A percentile compares a stretch with the other conserved stretches of the same genome.
Evolutionary conservation across 1,139 yeast genomes (phyloP).

Genomic region (Eremothecium cymbalariae): DNA sequence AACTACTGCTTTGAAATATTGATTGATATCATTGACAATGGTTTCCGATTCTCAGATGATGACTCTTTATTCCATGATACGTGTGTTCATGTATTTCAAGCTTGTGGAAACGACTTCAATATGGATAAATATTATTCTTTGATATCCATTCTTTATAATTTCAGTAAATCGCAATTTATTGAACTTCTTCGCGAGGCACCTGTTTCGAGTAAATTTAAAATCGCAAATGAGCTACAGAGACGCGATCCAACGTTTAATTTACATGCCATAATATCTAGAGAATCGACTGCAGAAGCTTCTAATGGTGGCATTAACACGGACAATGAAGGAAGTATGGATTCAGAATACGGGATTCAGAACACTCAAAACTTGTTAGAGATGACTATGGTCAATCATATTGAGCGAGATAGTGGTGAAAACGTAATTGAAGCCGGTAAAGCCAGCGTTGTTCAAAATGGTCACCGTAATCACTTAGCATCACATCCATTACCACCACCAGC

Average conservation of each 20-base stretch:
- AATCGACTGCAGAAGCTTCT: slow-evolving; percentile 5
- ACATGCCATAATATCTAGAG: slow-evolving; percentile 11
- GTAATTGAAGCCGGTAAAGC: slow-evolving; percentile 10
- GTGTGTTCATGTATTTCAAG: slow-evolving; percentile 13
- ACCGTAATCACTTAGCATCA: slow-evolving; percentile 3
- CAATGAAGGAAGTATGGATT: slow-evolving; percentile 12
- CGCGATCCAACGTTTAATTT: slow-evolving; percentile 18
- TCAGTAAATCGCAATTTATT: slow-evolving; percentile 14
- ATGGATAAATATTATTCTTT: slow-evolving; percentile 20
- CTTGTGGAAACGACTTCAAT: slow-evolving; percentile 28
- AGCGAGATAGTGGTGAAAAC: slow-evolving; percentile 11
- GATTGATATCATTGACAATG: slow-evolving; percentile 8
- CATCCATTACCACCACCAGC: not conserved
- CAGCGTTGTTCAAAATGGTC: slow-evolving; percentile 19
- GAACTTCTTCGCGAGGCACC: slow-evolving; percentile 14
- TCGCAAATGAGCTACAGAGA: slow-evolving; percentile 23
- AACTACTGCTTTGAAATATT: slow-evolving; percentile 21
- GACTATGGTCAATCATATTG: slow-evolving; percentile 36
- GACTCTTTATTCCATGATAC: not conserved
- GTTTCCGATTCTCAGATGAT: slow-evolving; percentile 2
- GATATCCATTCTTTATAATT: slow-evolving; percentile 14
- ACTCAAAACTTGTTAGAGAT: slow-evolving; percentile 30
- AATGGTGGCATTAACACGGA: slow-evolving; percentile 6
- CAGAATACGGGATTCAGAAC: slow-evolving; percentile 12
- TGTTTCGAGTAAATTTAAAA: slow-evolving; percentile 24